phyloP scores from a whole-genome alignment of 2,329 filamentous ascomycete genomes.

The Beauveria scarabaeidicola region DNA sequence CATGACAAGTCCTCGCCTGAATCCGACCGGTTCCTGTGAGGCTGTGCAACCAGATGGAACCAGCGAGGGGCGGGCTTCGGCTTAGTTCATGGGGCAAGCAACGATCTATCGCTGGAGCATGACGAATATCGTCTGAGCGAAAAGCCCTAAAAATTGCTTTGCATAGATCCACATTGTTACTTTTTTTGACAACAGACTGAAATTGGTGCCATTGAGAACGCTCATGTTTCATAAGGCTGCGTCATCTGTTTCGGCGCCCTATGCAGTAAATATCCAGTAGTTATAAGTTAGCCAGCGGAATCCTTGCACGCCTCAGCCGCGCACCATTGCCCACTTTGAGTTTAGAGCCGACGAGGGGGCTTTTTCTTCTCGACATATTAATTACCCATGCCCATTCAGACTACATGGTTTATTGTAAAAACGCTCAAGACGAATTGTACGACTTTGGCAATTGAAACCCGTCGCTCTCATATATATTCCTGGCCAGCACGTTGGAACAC shows the following conservation, averaged over 20 bases:
- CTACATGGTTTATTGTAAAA: neutral
- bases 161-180: constrained; percentile 1
- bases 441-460: neutral
- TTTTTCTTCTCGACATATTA: neutral
- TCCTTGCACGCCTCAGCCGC: constrained; percentile 5
- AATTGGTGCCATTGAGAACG: neutral
- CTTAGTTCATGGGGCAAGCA: neutral
- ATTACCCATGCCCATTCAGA: neutral
- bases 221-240: constrained; percentile 8
- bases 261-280: neutral
- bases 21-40: constrained; percentile 5
- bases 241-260: constrained; percentile 3
- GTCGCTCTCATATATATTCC: too few species aligned
- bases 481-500: neutral
- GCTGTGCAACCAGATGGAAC: constrained; percentile 1
- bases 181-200: constrained; percentile 1
- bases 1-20: neutral
- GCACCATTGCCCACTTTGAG: constrained; percentile 1
- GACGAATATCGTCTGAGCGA: constrained; percentile 3
- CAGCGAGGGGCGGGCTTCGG: neutral
- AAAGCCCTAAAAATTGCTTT: constrained; percentile 4
- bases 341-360: neutral
- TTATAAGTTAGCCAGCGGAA: neutral
- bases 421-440: neutral
- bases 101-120: neutral